Percentiles rank a stretch among this genome's conserved stretches.
phyloP scores from a whole-genome alignment of 2,329 filamentous ascomycete species.

The Aspergillus sp. region DNA sequence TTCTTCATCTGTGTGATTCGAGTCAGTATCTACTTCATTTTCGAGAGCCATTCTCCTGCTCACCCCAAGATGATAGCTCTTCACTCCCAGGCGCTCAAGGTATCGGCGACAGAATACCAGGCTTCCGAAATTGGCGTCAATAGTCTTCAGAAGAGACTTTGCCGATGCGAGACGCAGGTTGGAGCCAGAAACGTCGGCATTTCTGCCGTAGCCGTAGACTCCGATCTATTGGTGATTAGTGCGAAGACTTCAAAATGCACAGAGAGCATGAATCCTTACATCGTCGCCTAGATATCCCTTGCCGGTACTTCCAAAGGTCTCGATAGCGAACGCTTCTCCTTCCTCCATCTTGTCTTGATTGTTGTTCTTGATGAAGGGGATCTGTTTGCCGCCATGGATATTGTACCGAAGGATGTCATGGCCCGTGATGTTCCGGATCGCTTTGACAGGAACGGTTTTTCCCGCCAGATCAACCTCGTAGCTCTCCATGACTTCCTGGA shows the following conservation, averaged over 20 bases:
- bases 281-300: constrained; percentile 50
- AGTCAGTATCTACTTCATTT: constrained; percentile 13
- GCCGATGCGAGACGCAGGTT: constrained; percentile 52
- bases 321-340: constrained; percentile 59
- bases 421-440: constrained; percentile 55
- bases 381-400: constrained; percentile 57
- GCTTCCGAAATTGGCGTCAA: constrained; percentile 62
- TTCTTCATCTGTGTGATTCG: constrained; percentile 51
- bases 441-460: constrained; percentile 54
- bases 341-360: constrained; percentile 57
- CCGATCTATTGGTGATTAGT: constrained; percentile 38
- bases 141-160: constrained; percentile 56
- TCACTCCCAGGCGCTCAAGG: constrained; percentile 61
- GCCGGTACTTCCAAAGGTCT: constrained; percentile 59
- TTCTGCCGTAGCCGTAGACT: constrained; percentile 54
- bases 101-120: constrained; percentile 63
- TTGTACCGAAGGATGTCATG: constrained; percentile 56
- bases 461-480: constrained; percentile 58
- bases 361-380: constrained; percentile 55
- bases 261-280: constrained; percentile 26
- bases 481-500: constrained; percentile 63
- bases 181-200: constrained; percentile 33
- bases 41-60: constrained; percentile 19
- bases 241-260: not conserved
- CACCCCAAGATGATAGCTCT: constrained; percentile 60